These are phyloP conservation scores for Fusarium beomiforme DNA, from an alignment of 2,329 filamentous ascomycete genomes.

Conservation along the genomic window DNA sequence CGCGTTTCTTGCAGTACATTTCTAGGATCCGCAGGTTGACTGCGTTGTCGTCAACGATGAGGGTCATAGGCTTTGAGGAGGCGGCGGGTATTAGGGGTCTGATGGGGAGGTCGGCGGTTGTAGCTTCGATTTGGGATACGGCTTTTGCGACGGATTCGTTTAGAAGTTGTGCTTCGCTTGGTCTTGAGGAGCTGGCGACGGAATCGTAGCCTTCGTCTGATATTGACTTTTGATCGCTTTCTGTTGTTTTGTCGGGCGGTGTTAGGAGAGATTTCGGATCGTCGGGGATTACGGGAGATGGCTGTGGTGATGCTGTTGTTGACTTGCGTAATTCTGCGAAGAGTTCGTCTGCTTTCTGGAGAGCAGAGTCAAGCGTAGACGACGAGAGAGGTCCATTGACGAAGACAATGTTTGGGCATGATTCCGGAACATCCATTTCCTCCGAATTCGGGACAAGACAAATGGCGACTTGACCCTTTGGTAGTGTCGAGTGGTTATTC, in stretches of 20 bases:
- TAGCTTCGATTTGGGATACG: neutral
- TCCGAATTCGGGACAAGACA: constrained; percentile 25
- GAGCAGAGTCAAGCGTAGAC: constrained; percentile 6
- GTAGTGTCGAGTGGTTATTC: neutral
- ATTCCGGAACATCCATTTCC: neutral
- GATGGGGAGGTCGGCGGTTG: neutral
- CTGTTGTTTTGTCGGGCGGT: rapidly evolving
- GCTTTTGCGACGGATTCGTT: neutral
- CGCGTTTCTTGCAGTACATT: constrained; percentile 57
- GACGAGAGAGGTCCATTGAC: constrained; percentile 20
- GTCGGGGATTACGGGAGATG: neutral
- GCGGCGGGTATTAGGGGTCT: neutral
- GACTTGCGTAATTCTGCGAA: neutral
- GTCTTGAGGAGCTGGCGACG: neutral
- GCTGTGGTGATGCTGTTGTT: rapidly evolving
- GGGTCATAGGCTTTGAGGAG: constrained; percentile 35
- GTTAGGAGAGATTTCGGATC: neutral
- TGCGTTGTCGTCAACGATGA: constrained; percentile 60
- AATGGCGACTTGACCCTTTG: constrained; percentile 9
- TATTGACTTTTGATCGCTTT: neutral
- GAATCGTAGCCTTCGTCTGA: constrained; percentile 10
- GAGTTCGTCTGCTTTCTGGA: constrained; percentile 20
- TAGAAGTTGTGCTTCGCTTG: neutral
- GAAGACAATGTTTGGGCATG: constrained; percentile 21
- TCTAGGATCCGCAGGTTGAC: constrained; percentile 60